These are phyloP conservation scores for Lachancea quebecensis DNA, from an alignment of 805 yeast genomes.

Conservation along the genomic window DNA sequence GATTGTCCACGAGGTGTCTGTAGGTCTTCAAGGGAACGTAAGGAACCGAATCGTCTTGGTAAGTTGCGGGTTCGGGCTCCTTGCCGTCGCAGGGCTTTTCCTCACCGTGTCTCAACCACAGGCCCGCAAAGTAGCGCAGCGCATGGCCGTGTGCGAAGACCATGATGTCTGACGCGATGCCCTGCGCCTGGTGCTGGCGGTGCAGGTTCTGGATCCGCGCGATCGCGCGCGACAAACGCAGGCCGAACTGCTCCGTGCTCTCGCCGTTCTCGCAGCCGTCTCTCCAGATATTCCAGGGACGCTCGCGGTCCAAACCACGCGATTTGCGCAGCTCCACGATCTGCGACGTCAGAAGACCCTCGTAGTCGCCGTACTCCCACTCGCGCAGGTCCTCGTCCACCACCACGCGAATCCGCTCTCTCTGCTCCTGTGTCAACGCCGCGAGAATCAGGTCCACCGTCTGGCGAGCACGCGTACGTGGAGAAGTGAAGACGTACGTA, in stretches of 20 bases:
- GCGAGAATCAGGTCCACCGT: conserved; percentile 63
- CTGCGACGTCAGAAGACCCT: conserved; percentile 67
- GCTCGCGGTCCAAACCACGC: conserved; percentile 48
- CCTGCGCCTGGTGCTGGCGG: conserved; percentile 41
- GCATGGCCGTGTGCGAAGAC: conserved; percentile 94
- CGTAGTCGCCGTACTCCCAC: conserved; percentile 97
- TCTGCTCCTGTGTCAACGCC: conserved; percentile 38
- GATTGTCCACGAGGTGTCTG: conserved; percentile 45
- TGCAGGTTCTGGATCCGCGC: conserved; percentile 57
- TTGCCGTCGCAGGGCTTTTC: conserved; percentile 24
- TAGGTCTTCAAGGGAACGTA: conserved; percentile 29
- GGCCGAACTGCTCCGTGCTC: conserved; percentile 53
- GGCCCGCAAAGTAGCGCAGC: conserved; percentile 77
- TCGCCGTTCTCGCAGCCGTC: conserved; percentile 96
- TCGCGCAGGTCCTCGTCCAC: conserved; percentile 72
- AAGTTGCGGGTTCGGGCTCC: conserved; percentile 19
- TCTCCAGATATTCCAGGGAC: conserved; percentile 76
- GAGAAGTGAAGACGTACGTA: conserved; percentile 67
- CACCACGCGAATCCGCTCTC: conserved; percentile 37
- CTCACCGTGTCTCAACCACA: conserved; percentile 58
- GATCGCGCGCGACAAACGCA: conserved; percentile 67
- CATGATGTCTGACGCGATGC: conserved; percentile 61
- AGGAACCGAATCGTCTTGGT: conserved; percentile 30
- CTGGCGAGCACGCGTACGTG: conserved; percentile 70
- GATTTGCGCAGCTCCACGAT: conserved; percentile 52